phyloP scores from a whole-genome alignment of 2,329 filamentous ascomycete species.

The Colletotrichum endophyticum region DNA sequence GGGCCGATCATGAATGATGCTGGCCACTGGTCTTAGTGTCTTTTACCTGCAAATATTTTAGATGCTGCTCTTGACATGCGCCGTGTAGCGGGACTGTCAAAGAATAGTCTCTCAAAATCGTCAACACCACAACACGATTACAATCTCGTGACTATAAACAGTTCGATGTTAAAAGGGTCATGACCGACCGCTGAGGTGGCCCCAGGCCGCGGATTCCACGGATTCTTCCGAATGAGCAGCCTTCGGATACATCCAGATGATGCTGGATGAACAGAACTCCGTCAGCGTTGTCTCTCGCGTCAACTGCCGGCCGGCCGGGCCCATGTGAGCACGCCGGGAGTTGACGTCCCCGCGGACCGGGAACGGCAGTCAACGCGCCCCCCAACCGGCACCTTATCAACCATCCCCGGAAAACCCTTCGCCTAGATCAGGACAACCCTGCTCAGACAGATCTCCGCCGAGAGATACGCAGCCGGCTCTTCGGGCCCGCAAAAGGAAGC shows the following conservation, averaged over 20 bases:
- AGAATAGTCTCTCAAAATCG: not conserved
- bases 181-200: fast-evolving
- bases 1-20: fast-evolving
- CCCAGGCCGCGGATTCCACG: not conserved
- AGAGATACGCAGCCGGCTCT: not conserved
- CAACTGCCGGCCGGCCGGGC: not conserved
- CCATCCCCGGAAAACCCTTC: not conserved
- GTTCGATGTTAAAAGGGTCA: fast-evolving
- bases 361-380: not conserved
- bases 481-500: not conserved
- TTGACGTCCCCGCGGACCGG: not conserved
- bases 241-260: not conserved
- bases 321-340: not conserved
- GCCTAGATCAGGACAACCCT: not conserved
- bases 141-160: not conserved
- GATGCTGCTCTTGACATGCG: not conserved
- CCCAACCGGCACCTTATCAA: not conserved
- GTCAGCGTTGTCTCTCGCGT: not conserved
- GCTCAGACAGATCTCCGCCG: not conserved
- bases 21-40: not conserved
- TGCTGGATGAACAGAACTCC: not conserved
- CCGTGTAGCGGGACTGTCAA: not conserved
- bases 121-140: fast-evolving
- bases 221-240: not conserved
- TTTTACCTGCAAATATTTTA: too few species aligned